Evolutionary conservation across 305 asterid species (phyloP).

Genomic region (Fraxinus sp.): DNA sequence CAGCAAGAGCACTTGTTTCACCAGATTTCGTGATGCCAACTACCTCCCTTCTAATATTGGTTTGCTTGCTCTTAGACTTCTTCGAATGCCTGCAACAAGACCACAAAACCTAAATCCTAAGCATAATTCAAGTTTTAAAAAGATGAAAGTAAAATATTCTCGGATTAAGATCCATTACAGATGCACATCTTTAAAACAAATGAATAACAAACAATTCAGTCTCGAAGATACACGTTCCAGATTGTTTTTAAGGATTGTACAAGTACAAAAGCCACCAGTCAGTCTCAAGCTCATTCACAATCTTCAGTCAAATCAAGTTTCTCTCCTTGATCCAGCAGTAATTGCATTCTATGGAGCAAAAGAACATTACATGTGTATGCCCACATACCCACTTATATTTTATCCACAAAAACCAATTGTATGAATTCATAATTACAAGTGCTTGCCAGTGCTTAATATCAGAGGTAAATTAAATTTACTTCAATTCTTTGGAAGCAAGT

Average conservation of each 20-base stretch:
- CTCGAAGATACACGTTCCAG: neutral
- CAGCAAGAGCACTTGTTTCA: conserved; percentile 53
- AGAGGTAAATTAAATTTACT: neutral
- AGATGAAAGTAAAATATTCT: conserved; percentile 14
- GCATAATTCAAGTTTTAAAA: conserved; percentile 21
- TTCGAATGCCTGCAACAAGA: conserved; percentile 51
- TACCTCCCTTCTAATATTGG: conserved; percentile 46
- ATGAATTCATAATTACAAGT: neutral
- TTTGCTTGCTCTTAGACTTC: conserved; percentile 48
- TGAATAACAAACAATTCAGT: neutral
- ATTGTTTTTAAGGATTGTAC: neutral
- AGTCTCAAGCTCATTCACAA: neutral
- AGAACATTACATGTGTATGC: neutral
- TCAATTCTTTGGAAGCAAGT: neutral
- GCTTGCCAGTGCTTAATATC: neutral
- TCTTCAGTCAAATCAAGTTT: neutral
- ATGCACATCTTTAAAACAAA: neutral
- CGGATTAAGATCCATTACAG: neutral
- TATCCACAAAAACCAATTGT: neutral
- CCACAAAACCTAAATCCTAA: conserved; percentile 19
- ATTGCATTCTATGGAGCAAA: neutral
- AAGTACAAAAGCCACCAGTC: neutral
- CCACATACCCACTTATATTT: neutral
- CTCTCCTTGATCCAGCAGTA: neutral
- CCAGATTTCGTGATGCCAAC: conserved; percentile 57